A percentile compares a stretch with the other conserved stretches of the same genome.
phyloP scores from a whole-genome alignment of 2,329 filamentous ascomycete species.

The Aspergillus novofumigatus region DNA sequence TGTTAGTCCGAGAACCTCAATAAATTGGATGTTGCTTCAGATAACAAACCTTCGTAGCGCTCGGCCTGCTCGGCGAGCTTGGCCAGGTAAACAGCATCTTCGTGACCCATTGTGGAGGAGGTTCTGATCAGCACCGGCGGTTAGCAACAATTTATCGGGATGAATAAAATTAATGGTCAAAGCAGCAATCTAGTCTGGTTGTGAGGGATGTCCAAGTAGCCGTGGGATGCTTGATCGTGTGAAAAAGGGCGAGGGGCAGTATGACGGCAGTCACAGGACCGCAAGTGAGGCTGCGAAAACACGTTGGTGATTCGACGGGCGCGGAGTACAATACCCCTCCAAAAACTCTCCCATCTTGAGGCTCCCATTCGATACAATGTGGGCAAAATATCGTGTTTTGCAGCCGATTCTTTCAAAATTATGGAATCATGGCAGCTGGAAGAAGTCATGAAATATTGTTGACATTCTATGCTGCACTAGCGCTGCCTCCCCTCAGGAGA shows the following conservation, averaged over 20 bases:
- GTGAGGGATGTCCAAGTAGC: not conserved
- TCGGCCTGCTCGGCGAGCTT: slow-evolving; percentile 99
- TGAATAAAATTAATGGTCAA: not conserved
- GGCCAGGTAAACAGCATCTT: slow-evolving; percentile 98
- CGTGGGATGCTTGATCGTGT: slow-evolving; percentile 3
- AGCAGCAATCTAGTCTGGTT: not conserved
- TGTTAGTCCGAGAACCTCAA: slow-evolving; percentile 14
- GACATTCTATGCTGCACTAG: not conserved
- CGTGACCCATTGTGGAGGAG: slow-evolving; percentile 84
- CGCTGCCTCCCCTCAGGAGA: not conserved
- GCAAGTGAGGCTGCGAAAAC: slow-evolving; percentile 17
- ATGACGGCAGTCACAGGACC: slow-evolving; percentile 15
- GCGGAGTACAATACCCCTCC: not conserved
- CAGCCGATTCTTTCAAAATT: not conserved
- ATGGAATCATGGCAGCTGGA: not conserved
- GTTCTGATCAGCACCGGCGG: slow-evolving; percentile 20
- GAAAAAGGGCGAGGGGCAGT: slow-evolving; percentile 14
- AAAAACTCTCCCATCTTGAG: not conserved
- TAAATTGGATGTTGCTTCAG: not conserved
- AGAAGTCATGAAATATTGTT: not conserved
- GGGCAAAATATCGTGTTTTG: not conserved
- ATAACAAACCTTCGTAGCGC: slow-evolving; percentile 92
- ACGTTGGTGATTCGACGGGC: not conserved
- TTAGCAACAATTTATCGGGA: slow-evolving; percentile 10
- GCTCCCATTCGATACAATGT: not conserved